Percentiles rank a stretch among this genome's conserved stretches.
Conservation (phyloP, 352 stramenopile genomes). For the Phytopythium montanum region DNA sequence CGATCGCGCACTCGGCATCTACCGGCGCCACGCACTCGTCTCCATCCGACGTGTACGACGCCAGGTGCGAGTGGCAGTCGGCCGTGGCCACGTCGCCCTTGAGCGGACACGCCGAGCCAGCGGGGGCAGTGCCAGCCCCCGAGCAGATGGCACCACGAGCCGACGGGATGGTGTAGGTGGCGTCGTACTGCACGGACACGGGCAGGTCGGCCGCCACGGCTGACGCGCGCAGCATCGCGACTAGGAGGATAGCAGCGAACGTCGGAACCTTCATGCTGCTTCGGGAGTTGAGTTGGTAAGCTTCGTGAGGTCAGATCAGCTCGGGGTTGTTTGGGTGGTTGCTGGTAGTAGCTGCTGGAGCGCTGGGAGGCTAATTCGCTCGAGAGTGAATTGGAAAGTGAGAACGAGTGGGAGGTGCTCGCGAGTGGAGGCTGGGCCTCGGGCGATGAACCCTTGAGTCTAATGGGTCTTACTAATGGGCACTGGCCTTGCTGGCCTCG, state of each 20-base stretch:
- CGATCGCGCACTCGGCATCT: conserved; percentile 12
- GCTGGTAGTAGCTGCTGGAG: not conserved
- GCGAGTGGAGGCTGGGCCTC: too few species aligned
- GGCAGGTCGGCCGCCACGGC: conserved; percentile 10
- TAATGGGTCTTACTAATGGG: too few species aligned
- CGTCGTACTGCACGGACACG: conserved; percentile 55
- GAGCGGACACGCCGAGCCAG: conserved; percentile 42
- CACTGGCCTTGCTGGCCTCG: too few species aligned
- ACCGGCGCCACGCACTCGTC: conserved; percentile 20
- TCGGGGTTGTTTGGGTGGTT: not conserved
- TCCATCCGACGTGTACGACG: conserved; percentile 23
- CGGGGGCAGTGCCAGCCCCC: conserved; percentile 26
- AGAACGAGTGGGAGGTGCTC: not conserved
- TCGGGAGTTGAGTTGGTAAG: not conserved
- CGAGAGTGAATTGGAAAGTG: conserved; percentile 6
- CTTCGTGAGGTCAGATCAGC: not conserved
- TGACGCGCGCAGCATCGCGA: conserved; percentile 3
- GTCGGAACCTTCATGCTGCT: conserved; percentile 8
- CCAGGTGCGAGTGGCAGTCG: conserved; percentile 41
- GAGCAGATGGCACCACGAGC: conserved; percentile 43
- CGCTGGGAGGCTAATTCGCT: not conserved
- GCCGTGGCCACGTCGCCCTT: conserved; percentile 40
- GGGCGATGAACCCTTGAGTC: not conserved
- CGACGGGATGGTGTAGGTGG: conserved; percentile 44
- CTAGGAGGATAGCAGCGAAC: conserved; percentile 5